A percentile compares a stretch with the other conserved stretches of the same genome.
Evolutionary conservation across 306 rosid genomes (phyloP).

Genomic region (Trifolium dubium): DNA sequence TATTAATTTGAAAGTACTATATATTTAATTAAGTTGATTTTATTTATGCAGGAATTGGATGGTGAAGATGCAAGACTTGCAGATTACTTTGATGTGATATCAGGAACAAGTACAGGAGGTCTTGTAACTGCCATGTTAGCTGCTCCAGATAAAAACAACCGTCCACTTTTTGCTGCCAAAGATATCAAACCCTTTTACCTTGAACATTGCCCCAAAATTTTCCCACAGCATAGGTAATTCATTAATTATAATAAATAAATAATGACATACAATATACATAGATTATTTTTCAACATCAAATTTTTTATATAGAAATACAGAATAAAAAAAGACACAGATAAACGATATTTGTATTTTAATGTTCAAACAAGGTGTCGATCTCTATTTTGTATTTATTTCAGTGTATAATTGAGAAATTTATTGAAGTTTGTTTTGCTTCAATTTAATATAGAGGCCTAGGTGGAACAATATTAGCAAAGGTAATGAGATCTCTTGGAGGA

Average conservation of each 20-base stretch:
- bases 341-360: no score
- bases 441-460: conserved; percentile 16
- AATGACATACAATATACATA: no score
- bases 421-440: background rate
- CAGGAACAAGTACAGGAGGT: conserved; percentile 83
- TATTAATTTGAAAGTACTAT: background rate
- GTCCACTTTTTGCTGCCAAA: conserved; percentile 68
- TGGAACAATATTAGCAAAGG: conserved; percentile 25
- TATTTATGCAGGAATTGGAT: conserved; percentile 53
- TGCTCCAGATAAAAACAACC: conserved; percentile 56
- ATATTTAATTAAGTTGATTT: background rate
- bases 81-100: conserved; percentile 72
- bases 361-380: no score
- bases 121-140: conserved; percentile 69
- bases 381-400: no score
- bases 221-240: conserved; percentile 48
- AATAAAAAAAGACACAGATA: no score
- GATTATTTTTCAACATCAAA: no score
- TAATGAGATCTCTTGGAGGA: conserved; percentile 54
- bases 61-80: conserved; percentile 74
- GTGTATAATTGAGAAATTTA: background rate
- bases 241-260: no score
- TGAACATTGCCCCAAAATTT: conserved; percentile 56
- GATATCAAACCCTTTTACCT: conserved; percentile 66
- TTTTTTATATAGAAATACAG: no score